Conservation (phyloP, 495 filamentous ascomycete species). For the Penicillium nucicola region DNA sequence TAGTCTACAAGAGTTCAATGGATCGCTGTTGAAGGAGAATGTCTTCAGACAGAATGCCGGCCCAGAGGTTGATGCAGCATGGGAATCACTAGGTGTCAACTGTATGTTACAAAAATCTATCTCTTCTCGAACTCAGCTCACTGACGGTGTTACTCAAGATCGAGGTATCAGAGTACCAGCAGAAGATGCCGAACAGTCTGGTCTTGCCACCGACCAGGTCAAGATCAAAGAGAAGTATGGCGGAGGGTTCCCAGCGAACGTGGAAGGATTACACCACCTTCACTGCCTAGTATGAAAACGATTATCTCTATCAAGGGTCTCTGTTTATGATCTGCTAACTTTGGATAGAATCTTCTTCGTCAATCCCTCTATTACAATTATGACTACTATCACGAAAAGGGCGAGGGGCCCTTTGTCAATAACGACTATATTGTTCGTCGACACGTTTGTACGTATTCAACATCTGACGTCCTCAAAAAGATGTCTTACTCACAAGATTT, state of each 20-base stretch:
- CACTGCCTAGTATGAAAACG: slow-evolving; percentile 47
- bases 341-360: slow-evolving; percentile 48
- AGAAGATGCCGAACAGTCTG: slow-evolving; percentile 34
- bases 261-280: slow-evolving; percentile 56
- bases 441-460: slow-evolving; percentile 41
- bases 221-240: slow-evolving; percentile 50
- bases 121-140: neutral
- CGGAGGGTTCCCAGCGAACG: slow-evolving; percentile 51
- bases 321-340: neutral
- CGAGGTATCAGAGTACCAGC: slow-evolving; percentile 35
- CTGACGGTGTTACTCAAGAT: slow-evolving; percentile 23
- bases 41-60: slow-evolving; percentile 48
- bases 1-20: slow-evolving; percentile 39
- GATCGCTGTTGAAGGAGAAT: slow-evolving; percentile 50
- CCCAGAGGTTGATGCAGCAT: slow-evolving; percentile 56
- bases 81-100: slow-evolving; percentile 51
- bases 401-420: slow-evolving; percentile 49
- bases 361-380: slow-evolving; percentile 55
- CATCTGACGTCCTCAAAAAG: neutral
- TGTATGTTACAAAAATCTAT: slow-evolving; percentile 26
- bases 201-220: slow-evolving; percentile 45
- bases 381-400: slow-evolving; percentile 48
- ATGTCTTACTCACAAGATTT: neutral
- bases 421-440: slow-evolving; percentile 43
- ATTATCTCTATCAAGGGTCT: neutral